These are phyloP conservation scores for Tetrapyrgos nigripes DNA, from an alignment of 1,284 basidiomycete species.

Conservation along the genomic window DNA sequence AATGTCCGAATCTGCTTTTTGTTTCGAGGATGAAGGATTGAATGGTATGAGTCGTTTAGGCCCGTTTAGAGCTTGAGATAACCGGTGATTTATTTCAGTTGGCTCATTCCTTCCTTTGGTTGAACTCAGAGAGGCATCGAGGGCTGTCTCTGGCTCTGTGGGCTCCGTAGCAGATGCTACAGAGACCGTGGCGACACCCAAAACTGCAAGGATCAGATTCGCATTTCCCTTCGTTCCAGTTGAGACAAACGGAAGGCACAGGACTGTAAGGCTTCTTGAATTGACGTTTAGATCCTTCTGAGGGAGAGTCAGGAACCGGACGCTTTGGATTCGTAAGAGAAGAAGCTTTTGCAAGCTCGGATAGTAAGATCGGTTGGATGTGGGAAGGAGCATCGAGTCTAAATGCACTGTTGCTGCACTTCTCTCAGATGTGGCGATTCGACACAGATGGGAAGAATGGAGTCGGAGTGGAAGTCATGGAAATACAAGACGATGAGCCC, in stretches of 20 bases:
- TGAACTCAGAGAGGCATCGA: slow-evolving; percentile 7
- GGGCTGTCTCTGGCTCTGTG: slow-evolving; percentile 25
- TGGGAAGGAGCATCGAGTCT: slow-evolving; percentile 12
- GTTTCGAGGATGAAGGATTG: too few relatives aligned
- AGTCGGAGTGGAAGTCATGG: slow-evolving; percentile 13
- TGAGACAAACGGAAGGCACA: slow-evolving; percentile 18
- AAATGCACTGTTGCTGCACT: slow-evolving; percentile 25
- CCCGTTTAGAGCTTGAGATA: slow-evolving; percentile 5
- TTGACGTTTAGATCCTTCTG: slow-evolving; percentile 1
- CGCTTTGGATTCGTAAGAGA: too few relatives aligned
- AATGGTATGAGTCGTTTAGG: too few relatives aligned
- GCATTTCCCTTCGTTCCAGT: slow-evolving; percentile 26
- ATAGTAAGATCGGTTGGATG: too few relatives aligned
- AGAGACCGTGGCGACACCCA: slow-evolving; percentile 22
- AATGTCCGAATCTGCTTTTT: too few relatives aligned
- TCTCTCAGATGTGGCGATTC: slow-evolving; percentile 21
- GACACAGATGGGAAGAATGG: slow-evolving; percentile 20
- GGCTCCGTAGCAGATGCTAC: slow-evolving; percentile 21
- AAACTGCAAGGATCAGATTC: slow-evolving; percentile 22
- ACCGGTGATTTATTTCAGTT: background rate
- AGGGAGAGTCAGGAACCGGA: too few relatives aligned
- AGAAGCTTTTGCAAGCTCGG: too few relatives aligned
- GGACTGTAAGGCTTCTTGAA: slow-evolving; percentile 10
- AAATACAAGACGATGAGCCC: slow-evolving; percentile 23
- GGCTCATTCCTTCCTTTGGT: background rate